A percentile compares a stretch with the other conserved stretches of the same genome.
These are phyloP conservation scores for Aspergillus hiratsukae DNA, from an alignment of 2,329 filamentous ascomycete species.

Conservation along the genomic window DNA sequence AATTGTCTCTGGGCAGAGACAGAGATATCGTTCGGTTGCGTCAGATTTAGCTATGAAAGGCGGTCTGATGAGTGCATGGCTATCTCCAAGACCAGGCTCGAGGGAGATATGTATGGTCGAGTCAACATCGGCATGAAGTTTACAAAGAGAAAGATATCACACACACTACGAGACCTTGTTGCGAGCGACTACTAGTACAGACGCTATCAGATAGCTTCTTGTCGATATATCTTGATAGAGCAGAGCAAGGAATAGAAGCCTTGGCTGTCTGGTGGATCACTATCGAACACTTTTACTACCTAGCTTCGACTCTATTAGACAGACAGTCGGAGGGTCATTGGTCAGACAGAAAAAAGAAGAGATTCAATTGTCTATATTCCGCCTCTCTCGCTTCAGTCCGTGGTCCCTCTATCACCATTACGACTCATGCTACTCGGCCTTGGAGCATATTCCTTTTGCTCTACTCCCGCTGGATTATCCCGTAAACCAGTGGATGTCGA, in stretches of 20 bases:
- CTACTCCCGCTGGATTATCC: constrained; percentile 20
- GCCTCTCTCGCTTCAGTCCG: constrained; percentile 29
- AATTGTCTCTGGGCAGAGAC: constrained; percentile 7
- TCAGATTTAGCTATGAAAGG: constrained; percentile 8
- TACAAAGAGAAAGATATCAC: constrained; percentile 22
- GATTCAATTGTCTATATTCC: constrained; percentile 36
- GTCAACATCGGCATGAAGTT: constrained; percentile 17
- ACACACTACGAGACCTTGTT: constrained; percentile 30
- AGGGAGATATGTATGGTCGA: constrained; percentile 15
- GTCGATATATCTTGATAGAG: constrained; percentile 67
- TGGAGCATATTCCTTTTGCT: constrained; percentile 12
- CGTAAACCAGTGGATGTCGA: constrained; percentile 24
- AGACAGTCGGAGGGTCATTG: constrained; percentile 53
- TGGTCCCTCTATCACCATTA: constrained; percentile 19
- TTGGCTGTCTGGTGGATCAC: constrained; percentile 32
- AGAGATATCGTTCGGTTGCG: constrained; percentile 5
- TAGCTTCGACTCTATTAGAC: constrained; percentile 73
- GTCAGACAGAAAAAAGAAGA: constrained; percentile 29
- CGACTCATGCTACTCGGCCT: constrained; percentile 16
- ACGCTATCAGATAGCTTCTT: constrained; percentile 60
- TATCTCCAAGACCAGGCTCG: constrained; percentile 8
- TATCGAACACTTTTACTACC: constrained; percentile 50
- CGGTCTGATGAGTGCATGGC: constrained; percentile 7
- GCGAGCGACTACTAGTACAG: constrained; percentile 43
- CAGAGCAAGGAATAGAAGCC: constrained; percentile 50